These are phyloP conservation scores for Nicotiana benthamiana DNA, from an alignment of 257 asterid genomes.

Conservation along the genomic window DNA sequence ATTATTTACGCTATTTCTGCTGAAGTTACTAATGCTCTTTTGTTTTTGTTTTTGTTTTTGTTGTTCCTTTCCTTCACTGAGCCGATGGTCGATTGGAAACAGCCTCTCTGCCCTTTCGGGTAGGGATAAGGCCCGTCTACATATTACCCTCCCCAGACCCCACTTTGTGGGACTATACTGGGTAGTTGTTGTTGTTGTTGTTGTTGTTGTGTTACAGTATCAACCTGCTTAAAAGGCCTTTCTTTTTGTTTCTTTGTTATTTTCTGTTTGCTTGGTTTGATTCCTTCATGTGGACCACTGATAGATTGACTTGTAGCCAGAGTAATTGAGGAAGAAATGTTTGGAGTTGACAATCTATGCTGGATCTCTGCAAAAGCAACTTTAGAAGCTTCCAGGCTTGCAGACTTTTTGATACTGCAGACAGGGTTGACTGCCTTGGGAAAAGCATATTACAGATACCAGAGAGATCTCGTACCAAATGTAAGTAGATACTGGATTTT, in stretches of 20 bases:
- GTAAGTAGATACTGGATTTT: conserved; percentile 33
- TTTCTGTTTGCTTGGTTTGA: neutral
- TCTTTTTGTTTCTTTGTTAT: neutral
- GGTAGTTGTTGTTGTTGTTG: too few relatives aligned
- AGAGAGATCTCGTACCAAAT: conserved; percentile 83
- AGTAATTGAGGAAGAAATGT: conserved; percentile 93
- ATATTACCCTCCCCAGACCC: too few relatives aligned
- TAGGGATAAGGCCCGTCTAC: too few relatives aligned
- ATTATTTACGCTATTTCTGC: too few relatives aligned
- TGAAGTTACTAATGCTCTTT: too few relatives aligned
- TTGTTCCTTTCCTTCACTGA: too few relatives aligned
- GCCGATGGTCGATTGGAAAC: too few relatives aligned
- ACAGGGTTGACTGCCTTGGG: conserved; percentile 98
- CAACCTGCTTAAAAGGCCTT: neutral
- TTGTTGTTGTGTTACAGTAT: neutral
- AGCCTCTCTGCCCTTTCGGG: too few relatives aligned
- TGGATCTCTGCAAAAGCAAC: conserved; percentile 95
- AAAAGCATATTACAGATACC: conserved; percentile 73
- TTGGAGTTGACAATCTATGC: conserved; percentile 83
- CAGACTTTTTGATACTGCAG: conserved; percentile 78
- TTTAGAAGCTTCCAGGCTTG: conserved; percentile 74
- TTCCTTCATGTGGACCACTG: conserved; percentile 13
- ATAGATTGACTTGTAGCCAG: conserved; percentile 58
- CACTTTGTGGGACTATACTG: too few relatives aligned
- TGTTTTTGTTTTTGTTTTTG: too few relatives aligned